Base-by-base conservation (phyloP, 75 land plant genomes). In the Pinus tabuliformis region DNA sequence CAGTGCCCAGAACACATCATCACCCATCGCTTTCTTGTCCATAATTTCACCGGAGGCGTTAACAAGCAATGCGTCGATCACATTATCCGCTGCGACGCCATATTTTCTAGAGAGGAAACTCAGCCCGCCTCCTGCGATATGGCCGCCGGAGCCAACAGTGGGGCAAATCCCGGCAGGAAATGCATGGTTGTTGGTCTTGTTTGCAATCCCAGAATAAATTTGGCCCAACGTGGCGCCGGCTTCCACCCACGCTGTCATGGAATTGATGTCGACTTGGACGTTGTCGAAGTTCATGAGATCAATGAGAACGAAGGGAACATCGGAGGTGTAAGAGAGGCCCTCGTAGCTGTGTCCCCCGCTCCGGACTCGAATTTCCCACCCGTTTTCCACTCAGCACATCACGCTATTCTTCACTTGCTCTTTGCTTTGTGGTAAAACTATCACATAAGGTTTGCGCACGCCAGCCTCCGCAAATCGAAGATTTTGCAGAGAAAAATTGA, bases 1-100 rank as follows among this genome's bases (percentile, higher is more conserved):
- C 0, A 86, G 60, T 12, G 88, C 89, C 89, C 85, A 87, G 26
- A 87, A 86, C 33, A 80, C 33, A 33, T 83, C 78, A 21, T 83
- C 78, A 1, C 83, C 86, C 86, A 84, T 83, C 13, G 76, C 15
- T 18, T 56, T 28, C 61, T 81, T 76, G n/a, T 78, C 70, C 7
- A 77, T 62, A 54, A 84, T 15, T 58, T 22, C 9, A 3, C 89
- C 89, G 24, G 78, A 59, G 3, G 72, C 84, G 59, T 79, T 73
- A 1, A 87, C 58, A 3, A 87, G 13, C 11, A 71, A 11, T 3
- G 86, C 86, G 33, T 81, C 86, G 14, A 88, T 17, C 15, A 81
- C 81, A 60, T 84, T 54, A 58, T 81, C 87, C 0, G 76, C 63
- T 2, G 83, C 76, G 5, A 83, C 49, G 13, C 86, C 86, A 56